Evolutionary conservation across 2,329 filamentous ascomycete species (phyloP), one percentile per base, ranked within the genome.

Genomic region (Cryoendolithus antarcticus): DNA sequence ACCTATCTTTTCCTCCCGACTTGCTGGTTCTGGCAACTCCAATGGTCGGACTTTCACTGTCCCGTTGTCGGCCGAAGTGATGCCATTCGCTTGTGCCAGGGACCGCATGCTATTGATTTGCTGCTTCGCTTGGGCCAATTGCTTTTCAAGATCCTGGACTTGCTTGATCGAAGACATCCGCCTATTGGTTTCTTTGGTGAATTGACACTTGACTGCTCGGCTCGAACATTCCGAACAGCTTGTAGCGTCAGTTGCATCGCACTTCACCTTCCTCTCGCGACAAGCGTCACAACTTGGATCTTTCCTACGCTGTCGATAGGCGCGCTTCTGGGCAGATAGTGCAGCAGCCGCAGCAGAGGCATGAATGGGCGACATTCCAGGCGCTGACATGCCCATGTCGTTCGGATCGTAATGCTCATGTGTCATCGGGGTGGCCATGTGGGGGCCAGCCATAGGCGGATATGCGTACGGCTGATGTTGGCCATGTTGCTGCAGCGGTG

Each of bases 101-200:
- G 80, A 77, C 38, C 77, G 76, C 30, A 94, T 65, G 30, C 37
- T 34, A 11, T 28, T 72, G 53, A 94, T 88, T 59, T 94, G 83
- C 42, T 85, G 77, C 56, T 80, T 83, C 31, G 91, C 72, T 38
- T 80, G 74, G 34, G 82, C 75, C 53, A 95, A 75, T 62, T 95
- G 88, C 61, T 86, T 91, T 64, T 96, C 89, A 19, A 98, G 70
- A 59, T 98, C 91, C 62, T 96, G 91, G 8, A 96, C 84, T 67
- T 95, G 91, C 74, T 96, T 98, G 65, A 96, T 96, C 1, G 89
- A 96, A 11, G 91, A 96, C 91, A 98, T 98, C 45, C 91, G 78
- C 43, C 91, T 75, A 60, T 98, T 98, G 9, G 91, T 98, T 63
- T 98, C 91, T 64, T 98, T 98, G 36, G 91, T 98, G 59, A 98